Base-by-base conservation (phyloP, 2,329 filamentous ascomycete species). In the Aspergillus novoparasiticus region DNA sequence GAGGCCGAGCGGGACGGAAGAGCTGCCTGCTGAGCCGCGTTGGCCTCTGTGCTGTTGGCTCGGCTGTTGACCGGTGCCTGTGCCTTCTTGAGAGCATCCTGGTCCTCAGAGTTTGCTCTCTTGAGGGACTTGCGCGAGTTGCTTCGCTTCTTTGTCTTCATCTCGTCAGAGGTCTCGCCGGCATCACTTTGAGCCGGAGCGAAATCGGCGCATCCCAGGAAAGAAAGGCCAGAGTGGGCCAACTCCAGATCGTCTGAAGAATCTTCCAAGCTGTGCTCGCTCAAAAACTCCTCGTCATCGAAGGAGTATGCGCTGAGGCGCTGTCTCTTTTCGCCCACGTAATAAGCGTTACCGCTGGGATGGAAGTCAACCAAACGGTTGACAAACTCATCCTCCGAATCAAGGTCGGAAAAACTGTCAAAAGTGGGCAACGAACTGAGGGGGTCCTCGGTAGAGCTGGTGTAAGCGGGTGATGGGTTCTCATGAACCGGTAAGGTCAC, bases 371-470 rank as follows among this genome's bases (percentile, higher is more conserved):
- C 89, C 10, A 96, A 85, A 60, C 86, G 86, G 76, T 87, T 89
- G 71, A 88, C 86, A 72, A 96, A 93, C 75, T 95, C 92, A 85
- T 96, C 92, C 72, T 97, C 94, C 0, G 91, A 93, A 76, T 97
- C 94, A 61, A 97, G 85, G 72, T 96, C 93, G 28, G 94, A 95
- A 69, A 96, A 87, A 68, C 93, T 91, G 77, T 96, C 92, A 70
- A 96, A 96, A 10, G 85, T 83, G 30, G 91, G 89, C 34, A 95
- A 84, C 28, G 86, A 86, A 80, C 85, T 79, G 66, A 84, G 81
- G 61, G 80, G 78, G 68, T 85, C 81, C 69, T 83, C 79, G 61
- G 73, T 75, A 48, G 79, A 76, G 69, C 70, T 80, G 74, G 71
- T 79, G 74, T 78, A 79, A 19, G 74, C 72, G 11, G 77, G 71